These are phyloP conservation scores for Mycogone perniciosa DNA, from an alignment of 2,329 filamentous ascomycete species.

Conservation along the genomic window DNA sequence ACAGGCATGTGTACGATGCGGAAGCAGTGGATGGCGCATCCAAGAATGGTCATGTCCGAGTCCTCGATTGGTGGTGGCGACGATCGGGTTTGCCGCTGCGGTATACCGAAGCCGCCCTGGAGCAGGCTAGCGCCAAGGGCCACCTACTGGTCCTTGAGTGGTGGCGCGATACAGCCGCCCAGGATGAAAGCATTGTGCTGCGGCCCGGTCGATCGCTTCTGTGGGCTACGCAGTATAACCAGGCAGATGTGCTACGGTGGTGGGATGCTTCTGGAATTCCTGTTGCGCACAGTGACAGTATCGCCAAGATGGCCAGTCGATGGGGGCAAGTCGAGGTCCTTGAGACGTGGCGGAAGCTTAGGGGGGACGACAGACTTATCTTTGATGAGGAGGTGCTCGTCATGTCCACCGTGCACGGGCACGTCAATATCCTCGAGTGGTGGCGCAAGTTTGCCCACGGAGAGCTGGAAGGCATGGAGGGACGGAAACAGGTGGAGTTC, in stretches of 20 bases:
- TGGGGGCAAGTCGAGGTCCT: conserved; percentile 81
- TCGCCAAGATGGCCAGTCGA: conserved; percentile 76
- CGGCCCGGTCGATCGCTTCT: conserved; percentile 82
- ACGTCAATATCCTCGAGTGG: conserved; percentile 83
- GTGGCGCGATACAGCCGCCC: conserved; percentile 71
- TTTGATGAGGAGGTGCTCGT: conserved; percentile 81
- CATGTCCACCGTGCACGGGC: conserved; percentile 79
- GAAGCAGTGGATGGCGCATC: conserved; percentile 86
- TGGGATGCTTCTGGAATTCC: conserved; percentile 80
- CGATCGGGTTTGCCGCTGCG: conserved; percentile 70
- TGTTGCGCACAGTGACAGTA: conserved; percentile 70
- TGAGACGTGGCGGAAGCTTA: conserved; percentile 69
- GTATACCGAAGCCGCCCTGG: conserved; percentile 81
- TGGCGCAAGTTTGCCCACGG: conserved; percentile 67
- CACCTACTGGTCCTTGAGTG: conserved; percentile 84
- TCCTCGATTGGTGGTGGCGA: conserved; percentile 88
- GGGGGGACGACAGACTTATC: conserved; percentile 59
- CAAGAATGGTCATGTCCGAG: conserved; percentile 73
- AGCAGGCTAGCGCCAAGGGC: conserved; percentile 78
- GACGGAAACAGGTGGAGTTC: conserved; percentile 68
- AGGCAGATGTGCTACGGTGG: conserved; percentile 72
- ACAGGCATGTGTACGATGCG: conserved; percentile 71
- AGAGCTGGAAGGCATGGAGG: conserved; percentile 47
- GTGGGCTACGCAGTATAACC: conserved; percentile 76
- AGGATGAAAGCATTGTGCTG: conserved; percentile 53